Percentiles rank a stretch among this genome's conserved stretches.
phyloP scores from a whole-genome alignment of 129 eudicot species.

The Artemisia argyi region DNA sequence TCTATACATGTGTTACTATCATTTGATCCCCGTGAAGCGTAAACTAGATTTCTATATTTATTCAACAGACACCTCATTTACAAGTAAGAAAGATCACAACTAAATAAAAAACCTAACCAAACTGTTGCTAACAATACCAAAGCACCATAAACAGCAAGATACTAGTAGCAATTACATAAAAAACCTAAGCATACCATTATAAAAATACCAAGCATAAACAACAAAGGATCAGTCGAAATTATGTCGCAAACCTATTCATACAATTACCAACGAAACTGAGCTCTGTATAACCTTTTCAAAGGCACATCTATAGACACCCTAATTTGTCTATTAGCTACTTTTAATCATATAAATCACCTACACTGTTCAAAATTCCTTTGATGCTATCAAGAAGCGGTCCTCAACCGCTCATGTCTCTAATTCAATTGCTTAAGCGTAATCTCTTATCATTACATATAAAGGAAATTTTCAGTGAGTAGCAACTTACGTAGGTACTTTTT shows the following conservation, averaged over 20 bases:
- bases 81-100: not conserved
- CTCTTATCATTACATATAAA: not conserved
- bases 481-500: too few relatives aligned
- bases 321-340: not conserved
- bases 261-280: too few relatives aligned
- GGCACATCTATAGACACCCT: not conserved
- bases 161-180: not conserved
- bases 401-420: not conserved
- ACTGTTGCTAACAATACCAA: not conserved
- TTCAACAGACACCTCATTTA: conserved; percentile 10
- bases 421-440: conserved; percentile 16
- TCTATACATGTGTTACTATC: not conserved
- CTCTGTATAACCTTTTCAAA: too few relatives aligned
- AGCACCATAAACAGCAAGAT: not conserved
- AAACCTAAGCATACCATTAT: too few relatives aligned
- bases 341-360: not conserved
- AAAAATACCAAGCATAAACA: too few relatives aligned
- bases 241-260: too few relatives aligned
- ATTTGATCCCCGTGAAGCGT: not conserved
- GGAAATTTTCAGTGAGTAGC: too few relatives aligned
- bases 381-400: conserved; percentile 9
- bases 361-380: not conserved
- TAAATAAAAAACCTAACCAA: not conserved
- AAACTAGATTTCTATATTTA: not conserved
- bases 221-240: too few relatives aligned